These are phyloP conservation scores for Rhizomucor pusillus DNA, from an alignment of 371 early-diverging fungal species.

Conservation along the genomic window DNA sequence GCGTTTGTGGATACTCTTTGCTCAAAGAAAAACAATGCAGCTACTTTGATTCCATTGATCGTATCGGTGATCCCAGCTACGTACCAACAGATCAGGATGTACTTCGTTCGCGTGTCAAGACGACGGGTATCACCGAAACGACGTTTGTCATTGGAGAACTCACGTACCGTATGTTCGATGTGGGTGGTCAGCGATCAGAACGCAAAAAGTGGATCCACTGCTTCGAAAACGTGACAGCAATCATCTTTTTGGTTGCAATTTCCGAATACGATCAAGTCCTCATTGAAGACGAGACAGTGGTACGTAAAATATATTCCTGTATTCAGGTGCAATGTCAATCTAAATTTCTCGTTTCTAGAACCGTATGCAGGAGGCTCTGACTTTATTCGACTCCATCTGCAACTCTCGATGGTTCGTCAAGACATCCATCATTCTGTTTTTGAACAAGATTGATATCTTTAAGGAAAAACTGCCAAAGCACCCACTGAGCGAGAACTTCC, in stretches of 20 bases:
- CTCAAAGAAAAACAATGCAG: no score
- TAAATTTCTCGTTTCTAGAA: conserved; percentile 50
- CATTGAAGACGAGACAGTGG: conserved; percentile 89
- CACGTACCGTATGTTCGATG: conserved; percentile 89
- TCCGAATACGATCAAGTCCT: conserved; percentile 92
- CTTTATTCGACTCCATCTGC: conserved; percentile 94
- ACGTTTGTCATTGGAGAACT: conserved; percentile 80
- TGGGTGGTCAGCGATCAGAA: conserved; percentile 88
- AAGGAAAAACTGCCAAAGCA: conserved; percentile 80
- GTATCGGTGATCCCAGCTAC: conserved; percentile 74
- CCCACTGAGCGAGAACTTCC: conserved; percentile 81
- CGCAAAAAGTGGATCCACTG: no score
- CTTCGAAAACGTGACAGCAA: conserved; percentile 91
- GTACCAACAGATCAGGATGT: conserved; percentile 87
- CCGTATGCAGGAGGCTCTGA: conserved; percentile 95
- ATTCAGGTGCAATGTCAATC: background rate
- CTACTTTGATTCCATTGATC: conserved; percentile 92
- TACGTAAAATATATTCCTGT: conserved; percentile 27
- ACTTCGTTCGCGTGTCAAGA: conserved; percentile 78
- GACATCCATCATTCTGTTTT: conserved; percentile 91
- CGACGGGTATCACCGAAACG: conserved; percentile 87
- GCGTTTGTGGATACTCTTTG: background rate
- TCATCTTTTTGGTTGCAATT: conserved; percentile 90
- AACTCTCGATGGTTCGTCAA: conserved; percentile 93
- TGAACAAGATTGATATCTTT: conserved; percentile 97